These are phyloP conservation scores for Tilletia walkeri DNA, from an alignment of 1,284 basidiomycete genomes.

Conservation along the genomic window DNA sequence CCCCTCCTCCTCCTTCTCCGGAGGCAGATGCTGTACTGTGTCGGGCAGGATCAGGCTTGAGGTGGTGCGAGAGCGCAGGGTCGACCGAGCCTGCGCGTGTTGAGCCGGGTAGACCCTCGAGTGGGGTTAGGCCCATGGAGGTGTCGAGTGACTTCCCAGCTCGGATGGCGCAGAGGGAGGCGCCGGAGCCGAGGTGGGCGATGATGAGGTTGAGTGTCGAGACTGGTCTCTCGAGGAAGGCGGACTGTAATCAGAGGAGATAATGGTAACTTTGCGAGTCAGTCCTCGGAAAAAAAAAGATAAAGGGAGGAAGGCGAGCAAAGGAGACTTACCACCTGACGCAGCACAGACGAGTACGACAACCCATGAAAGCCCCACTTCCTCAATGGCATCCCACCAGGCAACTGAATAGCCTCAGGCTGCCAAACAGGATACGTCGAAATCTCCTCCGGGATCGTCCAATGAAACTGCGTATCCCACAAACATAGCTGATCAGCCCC, in stretches of 20 bases:
- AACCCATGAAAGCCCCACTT: constrained; percentile 32
- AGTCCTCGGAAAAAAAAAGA: not conserved
- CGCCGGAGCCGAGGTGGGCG: constrained; percentile 29
- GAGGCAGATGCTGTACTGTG: not conserved
- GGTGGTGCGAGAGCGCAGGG: constrained; percentile 27
- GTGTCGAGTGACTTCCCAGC: constrained; percentile 26
- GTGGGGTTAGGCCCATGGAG: constrained; percentile 31
- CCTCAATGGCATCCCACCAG: constrained; percentile 26
- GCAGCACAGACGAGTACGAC: constrained; percentile 23
- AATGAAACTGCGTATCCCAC: constrained; percentile 30
- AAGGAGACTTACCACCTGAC: constrained; percentile 16
- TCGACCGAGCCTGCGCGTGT: constrained; percentile 29
- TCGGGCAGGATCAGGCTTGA: constrained; percentile 14
- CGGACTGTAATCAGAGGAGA: not conserved
- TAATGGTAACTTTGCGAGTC: not conserved
- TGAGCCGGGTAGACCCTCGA: constrained; percentile 30
- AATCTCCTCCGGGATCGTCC: constrained; percentile 22
- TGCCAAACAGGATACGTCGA: constrained; percentile 20
- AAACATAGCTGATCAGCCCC: constrained; percentile 21
- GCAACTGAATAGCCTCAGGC: constrained; percentile 8
- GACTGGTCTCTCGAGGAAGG: constrained; percentile 15
- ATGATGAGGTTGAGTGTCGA: constrained; percentile 25
- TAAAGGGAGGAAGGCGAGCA: not conserved
- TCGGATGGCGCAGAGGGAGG: constrained; percentile 25
- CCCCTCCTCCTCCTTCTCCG: not conserved